Evolutionary conservation across 1,139 yeast genomes (phyloP), one percentile per base, ranked within the genome.

Genomic region (Geotrichum aggregatum): DNA sequence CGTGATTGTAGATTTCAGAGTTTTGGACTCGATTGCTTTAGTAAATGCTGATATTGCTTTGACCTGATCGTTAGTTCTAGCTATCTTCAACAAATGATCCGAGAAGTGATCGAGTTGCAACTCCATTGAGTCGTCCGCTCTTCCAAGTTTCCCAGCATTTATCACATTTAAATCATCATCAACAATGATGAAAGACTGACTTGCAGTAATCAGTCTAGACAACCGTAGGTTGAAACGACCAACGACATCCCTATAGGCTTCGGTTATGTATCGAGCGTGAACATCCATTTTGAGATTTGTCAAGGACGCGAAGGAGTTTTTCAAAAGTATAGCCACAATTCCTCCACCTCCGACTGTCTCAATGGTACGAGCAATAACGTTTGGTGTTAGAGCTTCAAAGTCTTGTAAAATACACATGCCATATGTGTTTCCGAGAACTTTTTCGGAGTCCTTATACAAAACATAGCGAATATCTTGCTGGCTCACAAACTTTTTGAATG

Each of bases 281-380:
- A 92, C 82, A 68, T 92, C 98, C 98, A 92, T 92, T 34, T 95
- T 78, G n/a, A n/a, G n/a, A n/a, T n/a, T n/a, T n/a, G n/a, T n/a
- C n/a, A n/a, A n/a, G n/a, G n/a, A n/a, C n/a, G n/a, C n/a, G n/a
- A n/a, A n/a, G n/a, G n/a, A n/a, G n/a, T n/a, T n/a, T n/a, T n/a
- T 92, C 65, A 92, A 77, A 59, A 92, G 74, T 58, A 92, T 81
- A 16, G 92, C 95, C 45, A 92, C 92, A 47, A 92, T 73, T 54
- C 98, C 98, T 62, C 98, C 98, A 65, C 98, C 98, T 73, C 92
- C 98, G 36, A 92, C 98, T 2, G 98, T 92, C 71, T 92, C 98
- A 52, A 92, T 84, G 3, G 98, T 92, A 69, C 98, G 80, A 1
- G 98, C 98, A 63, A 92, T 77, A 63, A 92, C 77, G 68, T 92